Evolutionary conservation across 192 early-diverging fungal genomes (phyloP).

Genomic region (Glomus cerebriforme): DNA sequence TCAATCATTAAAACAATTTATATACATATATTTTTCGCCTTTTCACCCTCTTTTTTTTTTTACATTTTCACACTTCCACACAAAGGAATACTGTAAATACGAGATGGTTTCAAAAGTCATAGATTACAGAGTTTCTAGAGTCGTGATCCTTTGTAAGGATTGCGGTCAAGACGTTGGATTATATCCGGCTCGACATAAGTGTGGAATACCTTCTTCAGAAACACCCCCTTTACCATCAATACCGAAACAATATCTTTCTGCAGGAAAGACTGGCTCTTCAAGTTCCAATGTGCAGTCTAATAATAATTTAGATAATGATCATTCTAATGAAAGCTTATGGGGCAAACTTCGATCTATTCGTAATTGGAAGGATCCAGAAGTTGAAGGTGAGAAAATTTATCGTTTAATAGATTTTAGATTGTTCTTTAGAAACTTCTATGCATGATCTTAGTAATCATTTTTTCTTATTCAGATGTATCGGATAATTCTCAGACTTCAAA

Average conservation of each 20-base stretch:
- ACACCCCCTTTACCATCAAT: constrained; percentile 41
- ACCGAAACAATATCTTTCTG: constrained; percentile 33
- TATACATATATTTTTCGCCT: no score
- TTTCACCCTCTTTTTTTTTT: no score
- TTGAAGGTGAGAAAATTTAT: constrained; percentile 1
- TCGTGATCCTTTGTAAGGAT: constrained; percentile 62
- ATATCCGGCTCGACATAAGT: constrained; percentile 61
- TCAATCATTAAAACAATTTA: no score
- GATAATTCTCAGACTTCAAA: neutral
- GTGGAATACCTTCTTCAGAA: constrained; percentile 35
- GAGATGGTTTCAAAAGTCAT: neutral
- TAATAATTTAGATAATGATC: neutral
- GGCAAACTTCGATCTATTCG: constrained; percentile 18
- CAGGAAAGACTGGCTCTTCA: neutral
- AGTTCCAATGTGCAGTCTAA: neutral
- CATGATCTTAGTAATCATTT: neutral
- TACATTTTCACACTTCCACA: no score
- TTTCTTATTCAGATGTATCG: neutral
- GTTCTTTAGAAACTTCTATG: neutral
- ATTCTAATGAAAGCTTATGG: constrained; percentile 5
- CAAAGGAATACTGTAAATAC: no score
- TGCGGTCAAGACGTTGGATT: constrained; percentile 62
- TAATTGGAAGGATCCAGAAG: constrained; percentile 9
- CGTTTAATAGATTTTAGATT: neutral
- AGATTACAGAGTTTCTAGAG: constrained; percentile 60